These are phyloP conservation scores for Solanum pimpinellifolium DNA, from an alignment of 257 asterid genomes.

Conservation along the genomic window DNA sequence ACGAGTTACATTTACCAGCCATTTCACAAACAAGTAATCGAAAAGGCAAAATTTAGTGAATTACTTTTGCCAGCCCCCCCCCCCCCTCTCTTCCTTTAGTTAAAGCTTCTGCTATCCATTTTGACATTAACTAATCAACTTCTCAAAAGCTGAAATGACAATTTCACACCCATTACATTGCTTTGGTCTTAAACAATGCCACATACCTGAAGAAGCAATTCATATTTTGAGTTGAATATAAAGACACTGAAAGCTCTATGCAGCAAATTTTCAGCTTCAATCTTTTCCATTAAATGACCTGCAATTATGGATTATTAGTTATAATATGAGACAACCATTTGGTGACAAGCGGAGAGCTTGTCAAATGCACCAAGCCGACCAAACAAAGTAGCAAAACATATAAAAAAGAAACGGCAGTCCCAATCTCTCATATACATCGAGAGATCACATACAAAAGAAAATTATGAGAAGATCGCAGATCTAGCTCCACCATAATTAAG, in stretches of 20 bases:
- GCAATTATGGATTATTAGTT: constrained; percentile 8
- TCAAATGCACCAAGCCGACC: neutral
- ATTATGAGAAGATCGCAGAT: neutral
- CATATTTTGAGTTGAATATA: constrained; percentile 77
- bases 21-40: too few relatives aligned
- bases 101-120: neutral
- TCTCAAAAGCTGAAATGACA: neutral
- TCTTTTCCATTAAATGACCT: constrained; percentile 95
- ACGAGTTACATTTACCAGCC: neutral
- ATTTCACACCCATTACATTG: neutral
- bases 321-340: neutral
- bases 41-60: too few relatives aligned
- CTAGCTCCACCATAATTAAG: neutral
- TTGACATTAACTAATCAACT: neutral
- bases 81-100: neutral
- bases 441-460: neutral
- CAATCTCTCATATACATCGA: neutral
- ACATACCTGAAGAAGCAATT: constrained; percentile 86
- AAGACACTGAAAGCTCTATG: constrained; percentile 98
- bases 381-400: neutral
- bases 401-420: neutral
- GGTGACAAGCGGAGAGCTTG: neutral
- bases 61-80: neutral
- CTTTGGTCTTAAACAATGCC: neutral
- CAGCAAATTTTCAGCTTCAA: constrained; percentile 60